These are phyloP conservation scores for Malus hybrid DNA, from an alignment of 331 rosid species.

Conservation along the genomic window DNA sequence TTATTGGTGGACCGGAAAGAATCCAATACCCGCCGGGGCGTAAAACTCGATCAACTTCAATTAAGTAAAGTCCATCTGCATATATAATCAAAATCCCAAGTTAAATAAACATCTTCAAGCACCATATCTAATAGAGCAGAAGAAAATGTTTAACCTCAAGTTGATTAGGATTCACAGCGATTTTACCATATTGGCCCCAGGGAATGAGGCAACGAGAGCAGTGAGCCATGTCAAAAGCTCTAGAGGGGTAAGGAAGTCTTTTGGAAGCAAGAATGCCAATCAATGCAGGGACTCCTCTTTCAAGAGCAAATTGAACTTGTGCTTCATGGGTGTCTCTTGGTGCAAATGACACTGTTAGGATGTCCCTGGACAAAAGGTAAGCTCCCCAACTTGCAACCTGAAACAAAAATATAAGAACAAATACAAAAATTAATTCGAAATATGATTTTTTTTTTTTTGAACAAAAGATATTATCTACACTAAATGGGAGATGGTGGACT, in stretches of 20 bases:
- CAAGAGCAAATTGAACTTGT: constrained; percentile 96
- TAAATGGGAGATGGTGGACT: too few relatives aligned
- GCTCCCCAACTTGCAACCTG: constrained; percentile 99
- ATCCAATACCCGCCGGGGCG: constrained; percentile 98
- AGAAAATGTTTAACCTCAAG: not conserved
- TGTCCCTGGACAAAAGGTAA: constrained; percentile 71
- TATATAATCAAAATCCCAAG: not conserved
- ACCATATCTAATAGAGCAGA: not conserved
- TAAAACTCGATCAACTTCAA: constrained; percentile 73
- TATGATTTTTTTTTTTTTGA: too few relatives aligned
- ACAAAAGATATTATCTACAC: too few relatives aligned
- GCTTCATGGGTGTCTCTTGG: constrained; percentile 94
- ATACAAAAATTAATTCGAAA: not conserved
- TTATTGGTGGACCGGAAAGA: constrained; percentile 96
- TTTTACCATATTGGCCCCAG: constrained; percentile 74
- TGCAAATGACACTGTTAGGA: constrained; percentile 77
- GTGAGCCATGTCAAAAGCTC: constrained; percentile 96
- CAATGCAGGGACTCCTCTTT: constrained; percentile 91
- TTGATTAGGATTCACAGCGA: not conserved
- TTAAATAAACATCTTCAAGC: not conserved
- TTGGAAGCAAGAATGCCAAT: constrained; percentile 84
- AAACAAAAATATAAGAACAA: not conserved
- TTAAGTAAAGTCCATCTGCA: constrained; percentile 73
- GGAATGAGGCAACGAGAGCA: constrained; percentile 99
- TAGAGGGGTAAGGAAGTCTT: constrained; percentile 93